Evolutionary conservation across 1,284 basidiomycete genomes (phyloP), one percentile per base, ranked within the genome.

Genomic region (Leccinum griseonigrum): DNA sequence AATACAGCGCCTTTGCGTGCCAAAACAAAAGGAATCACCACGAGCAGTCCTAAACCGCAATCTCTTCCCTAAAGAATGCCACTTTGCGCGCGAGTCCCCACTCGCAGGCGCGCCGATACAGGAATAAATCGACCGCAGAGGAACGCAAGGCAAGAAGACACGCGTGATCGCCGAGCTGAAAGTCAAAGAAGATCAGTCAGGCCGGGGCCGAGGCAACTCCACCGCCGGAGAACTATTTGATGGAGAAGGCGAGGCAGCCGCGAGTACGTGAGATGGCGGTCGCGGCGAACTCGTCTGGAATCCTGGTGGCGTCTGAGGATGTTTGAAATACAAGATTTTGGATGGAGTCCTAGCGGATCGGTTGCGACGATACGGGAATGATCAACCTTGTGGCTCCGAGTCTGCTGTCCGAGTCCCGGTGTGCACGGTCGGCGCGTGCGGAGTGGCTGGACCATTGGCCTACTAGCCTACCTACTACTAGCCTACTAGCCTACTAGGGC

Each of bases 161-260:
- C 2, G n/a, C 8, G 54, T 64, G 63, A 67, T 65, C 63, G 68
- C 65, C 66, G 67, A 16, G 13, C 3, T 26, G 29, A 13, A 28
- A 16, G 34, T 14, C 46, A 22, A 22, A 4, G 29, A 14, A 34
- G 10, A 43, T 46, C 13, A 26, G 43, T n/a, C 8, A 32, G 32
- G 3, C 16, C 57, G 22, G 28, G 22, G 18, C 55, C 54, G 61
- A 57, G 52, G 52, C 5, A 4, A 28, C 3, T 4, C 46, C 26
- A 11, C 60, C 40, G 40, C 40, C 40, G 40, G 40, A 11, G 40
- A 43, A 43, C n/a, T 53, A 31, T 28, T 10, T 11, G 22, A 36
- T 8, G 43, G 57, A 64, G 31, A 51, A 38, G 28, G 22, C 53
- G 29, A 31, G 50, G 50, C 13, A 29, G 28, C 0, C 8, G 28